A percentile compares a stretch with the other conserved stretches of the same genome.
These are phyloP conservation scores for Helianthus tuberosus DNA, from an alignment of 129 eudicot genomes.

Conservation along the genomic window DNA sequence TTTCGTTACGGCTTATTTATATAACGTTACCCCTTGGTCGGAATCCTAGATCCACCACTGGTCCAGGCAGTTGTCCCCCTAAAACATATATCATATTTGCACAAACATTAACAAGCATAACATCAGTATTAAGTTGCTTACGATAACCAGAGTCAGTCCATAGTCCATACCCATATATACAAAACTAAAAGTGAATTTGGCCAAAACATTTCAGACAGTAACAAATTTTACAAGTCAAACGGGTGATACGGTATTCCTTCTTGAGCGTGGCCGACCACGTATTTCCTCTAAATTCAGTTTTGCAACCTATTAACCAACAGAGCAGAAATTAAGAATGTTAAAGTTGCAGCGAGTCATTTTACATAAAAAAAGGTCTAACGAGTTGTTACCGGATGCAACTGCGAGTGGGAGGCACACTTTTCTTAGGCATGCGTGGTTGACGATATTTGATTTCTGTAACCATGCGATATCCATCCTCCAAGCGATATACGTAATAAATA, in stretches of 20 bases:
- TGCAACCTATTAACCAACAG: not conserved
- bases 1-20: too few species aligned
- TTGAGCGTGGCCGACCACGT: not conserved
- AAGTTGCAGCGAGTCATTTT: not conserved
- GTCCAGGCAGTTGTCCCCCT: conserved; percentile 12
- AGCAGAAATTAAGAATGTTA: not conserved
- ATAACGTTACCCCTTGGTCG: too few species aligned
- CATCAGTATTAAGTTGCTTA: not conserved
- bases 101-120: not conserved
- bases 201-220: not conserved
- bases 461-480: too few species aligned
- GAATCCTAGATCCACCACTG: too few species aligned
- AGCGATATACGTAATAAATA: too few species aligned
- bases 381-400: not conserved
- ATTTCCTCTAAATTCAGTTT: not conserved
- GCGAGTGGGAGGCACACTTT: too few species aligned
- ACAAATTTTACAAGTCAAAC: not conserved
- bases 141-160: too few species aligned
- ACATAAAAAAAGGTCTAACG: not conserved
- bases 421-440: too few species aligned
- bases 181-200: not conserved
- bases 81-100: not conserved
- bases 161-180: not conserved
- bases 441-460: too few species aligned
- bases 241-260: not conserved